Evolutionary conservation across 2,329 filamentous ascomycete genomes (phyloP), one percentile per base, ranked within the genome.

Genomic region (Phaeomoniella chlamydospora): DNA sequence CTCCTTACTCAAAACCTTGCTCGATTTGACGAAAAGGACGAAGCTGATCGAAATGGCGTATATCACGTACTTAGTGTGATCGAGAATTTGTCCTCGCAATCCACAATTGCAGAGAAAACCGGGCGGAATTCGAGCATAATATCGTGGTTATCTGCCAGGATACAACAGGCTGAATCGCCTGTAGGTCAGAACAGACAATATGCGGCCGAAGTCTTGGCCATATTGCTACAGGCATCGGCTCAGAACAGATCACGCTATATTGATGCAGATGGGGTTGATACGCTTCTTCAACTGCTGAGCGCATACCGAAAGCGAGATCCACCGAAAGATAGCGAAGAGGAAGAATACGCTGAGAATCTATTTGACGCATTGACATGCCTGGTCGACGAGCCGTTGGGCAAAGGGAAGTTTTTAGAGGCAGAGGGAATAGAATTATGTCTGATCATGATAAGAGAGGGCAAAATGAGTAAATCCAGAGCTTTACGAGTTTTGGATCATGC

Each of bases 141-240:
- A 5, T 62, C 70, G 31, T 96, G 85, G 85, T 68, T 98, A 2
- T 62, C 94, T 22, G 59, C 68, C 34, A 73, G 90, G 34, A 80
- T 85, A 42, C 75, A 80, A 45, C 68, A 66, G 38, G 69, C 70
- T 35, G 85, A 94, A 53, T 30, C 38, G n/a, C 41, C 44, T 2
- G 73, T 92, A 1, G 69, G 74, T 4, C 90, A 98, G 53, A 98
- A 98, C 54, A 93, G 90, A 54, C 88, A 94, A 54, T 98, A 96
- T 54, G 74, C 86, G 0, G 85, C 88, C 12, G 90, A 98, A 58
- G 74, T 96, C 5, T 65, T 98, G 2, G 86, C 88, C 10, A 90
- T 98, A 37, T 62, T 98, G 5, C 68, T 88, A 13, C 87, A 94
- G 55, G 75, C 76, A 2, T 84, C 82, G 3, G 44, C 70, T 0